Evolutionary conservation across 768 basidiomycete species (phyloP).

Genomic region (Boletellus ananiceps): DNA sequence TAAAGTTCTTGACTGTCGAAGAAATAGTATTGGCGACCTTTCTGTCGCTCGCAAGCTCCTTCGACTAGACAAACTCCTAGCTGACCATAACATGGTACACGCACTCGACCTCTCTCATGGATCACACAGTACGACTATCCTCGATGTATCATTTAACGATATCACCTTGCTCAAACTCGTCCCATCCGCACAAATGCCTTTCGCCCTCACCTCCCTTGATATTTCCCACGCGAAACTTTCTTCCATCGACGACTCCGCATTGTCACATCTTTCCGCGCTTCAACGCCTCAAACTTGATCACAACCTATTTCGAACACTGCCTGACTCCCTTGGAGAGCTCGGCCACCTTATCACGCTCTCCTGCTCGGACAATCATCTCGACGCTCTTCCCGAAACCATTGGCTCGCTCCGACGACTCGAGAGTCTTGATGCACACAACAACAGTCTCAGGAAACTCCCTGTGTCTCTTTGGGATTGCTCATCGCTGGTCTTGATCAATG

Average conservation of each 20-base stretch:
- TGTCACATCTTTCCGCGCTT: conserved; percentile 71
- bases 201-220: conserved; percentile 71
- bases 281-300: conserved; percentile 72
- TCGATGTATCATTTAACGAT: conserved; percentile 86
- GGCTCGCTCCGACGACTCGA: conserved; percentile 73
- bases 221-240: conserved; percentile 87
- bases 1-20: conserved; percentile 71
- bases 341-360: conserved; percentile 65
- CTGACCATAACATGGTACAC: conserved; percentile 81
- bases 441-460: conserved; percentile 77
- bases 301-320: conserved; percentile 81
- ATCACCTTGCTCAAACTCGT: conserved; percentile 72
- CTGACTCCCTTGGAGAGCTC: conserved; percentile 78
- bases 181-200: conserved; percentile 43
- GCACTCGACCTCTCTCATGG: conserved; percentile 77
- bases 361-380: conserved; percentile 88
- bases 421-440: conserved; percentile 84
- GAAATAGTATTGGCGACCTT: conserved; percentile 81
- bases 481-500: conserved; percentile 67
- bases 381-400: conserved; percentile 68
- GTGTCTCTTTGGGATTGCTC: conserved; percentile 79
- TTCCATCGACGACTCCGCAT: conserved; percentile 67
- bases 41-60: conserved; percentile 65
- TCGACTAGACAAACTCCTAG: conserved; percentile 58
- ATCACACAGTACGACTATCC: conserved; percentile 47